Evolutionary conservation across 805 yeast genomes (phyloP).

Genomic region (Candida glaebosa): DNA sequence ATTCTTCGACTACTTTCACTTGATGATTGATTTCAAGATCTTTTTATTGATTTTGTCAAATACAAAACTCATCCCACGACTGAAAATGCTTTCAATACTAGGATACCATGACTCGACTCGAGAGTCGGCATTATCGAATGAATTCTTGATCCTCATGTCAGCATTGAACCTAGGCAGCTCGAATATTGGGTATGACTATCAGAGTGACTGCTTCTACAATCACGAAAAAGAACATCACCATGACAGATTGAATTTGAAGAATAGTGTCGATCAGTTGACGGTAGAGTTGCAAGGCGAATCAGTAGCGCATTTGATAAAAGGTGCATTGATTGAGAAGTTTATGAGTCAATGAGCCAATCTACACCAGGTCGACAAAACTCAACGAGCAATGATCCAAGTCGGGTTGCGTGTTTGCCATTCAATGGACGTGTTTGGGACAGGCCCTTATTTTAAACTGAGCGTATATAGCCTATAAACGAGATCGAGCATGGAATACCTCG

Average conservation of each 20-base stretch:
- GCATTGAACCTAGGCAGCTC: slow-evolving; percentile 24
- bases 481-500: slow-evolving; percentile 39
- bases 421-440: no score
- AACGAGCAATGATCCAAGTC: no score
- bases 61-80: slow-evolving; percentile 19
- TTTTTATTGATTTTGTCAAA: slow-evolving; percentile 27
- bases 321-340: slow-evolving; percentile 22
- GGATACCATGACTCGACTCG: slow-evolving; percentile 17
- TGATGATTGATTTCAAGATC: slow-evolving; percentile 29
- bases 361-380: no score
- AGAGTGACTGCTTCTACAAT: slow-evolving; percentile 23
- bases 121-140: slow-evolving; percentile 13
- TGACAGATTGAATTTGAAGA: not conserved
- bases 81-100: slow-evolving; percentile 20
- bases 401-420: no score
- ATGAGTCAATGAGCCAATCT: slow-evolving; percentile 10
- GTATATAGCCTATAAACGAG: slow-evolving; percentile 15
- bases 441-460: no score
- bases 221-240: slow-evolving; percentile 6
- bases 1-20: slow-evolving; percentile 20
- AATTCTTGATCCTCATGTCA: slow-evolving; percentile 21
- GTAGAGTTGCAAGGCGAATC: slow-evolving; percentile 18
- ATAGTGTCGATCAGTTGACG: slow-evolving; percentile 11
- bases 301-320: slow-evolving; percentile 25
- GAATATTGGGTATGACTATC: slow-evolving; percentile 25